Evolutionary conservation across 2,329 filamentous ascomycete species (phyloP), one percentile per base, ranked within the genome.

Genomic region (Monilinia aucupariae): DNA sequence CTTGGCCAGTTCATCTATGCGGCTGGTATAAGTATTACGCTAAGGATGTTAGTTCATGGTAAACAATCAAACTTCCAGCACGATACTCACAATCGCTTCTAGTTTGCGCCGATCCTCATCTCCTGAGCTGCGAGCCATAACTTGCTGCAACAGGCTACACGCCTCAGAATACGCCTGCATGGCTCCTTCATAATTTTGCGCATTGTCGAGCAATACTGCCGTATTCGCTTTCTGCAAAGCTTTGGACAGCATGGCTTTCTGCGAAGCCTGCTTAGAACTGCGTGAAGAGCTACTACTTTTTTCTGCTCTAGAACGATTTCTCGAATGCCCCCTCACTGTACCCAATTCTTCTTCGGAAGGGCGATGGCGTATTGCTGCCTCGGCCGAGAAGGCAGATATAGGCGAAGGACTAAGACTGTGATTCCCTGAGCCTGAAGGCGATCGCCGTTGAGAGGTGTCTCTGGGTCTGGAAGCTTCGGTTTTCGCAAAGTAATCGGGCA

Each of bases 241-340:
- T 70, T 90, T 90, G n/a, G 93, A 96, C 43, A 99, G 82, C 92
- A 97, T 97, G 13, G 88, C 90, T 79, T 97, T 97, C 74, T 97
- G 89, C 1, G 89, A 91, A 17, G 85, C 84, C n/a, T 77, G 77
- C 66, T 80, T 76, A 71, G 69, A 71, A 53, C 68, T 68, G 53
- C 69, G 69, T 43, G 74, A 74, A 43, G 74, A 75, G 9, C 74
- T 75, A 7, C 77, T 77, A 71, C 79, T 80, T 65, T 79, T 81
- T n/a, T 74, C 71, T 4, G 75, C 73, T 47, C 77, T 75, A 15
- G 80, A 80, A 20, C 79, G 78, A 68, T 77, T 78, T 65, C 80
- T 76, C 20, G 78, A 76, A 71, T 82, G 79, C 12, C 72, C 71
- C 60, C 66, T 68, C 20, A 64, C 65, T 34, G 8, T 15, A 65